Percentiles rank a stretch among this genome's conserved stretches.
phyloP scores from a whole-genome alignment of 306 rosid species.

The Trifolium pratense region DNA sequence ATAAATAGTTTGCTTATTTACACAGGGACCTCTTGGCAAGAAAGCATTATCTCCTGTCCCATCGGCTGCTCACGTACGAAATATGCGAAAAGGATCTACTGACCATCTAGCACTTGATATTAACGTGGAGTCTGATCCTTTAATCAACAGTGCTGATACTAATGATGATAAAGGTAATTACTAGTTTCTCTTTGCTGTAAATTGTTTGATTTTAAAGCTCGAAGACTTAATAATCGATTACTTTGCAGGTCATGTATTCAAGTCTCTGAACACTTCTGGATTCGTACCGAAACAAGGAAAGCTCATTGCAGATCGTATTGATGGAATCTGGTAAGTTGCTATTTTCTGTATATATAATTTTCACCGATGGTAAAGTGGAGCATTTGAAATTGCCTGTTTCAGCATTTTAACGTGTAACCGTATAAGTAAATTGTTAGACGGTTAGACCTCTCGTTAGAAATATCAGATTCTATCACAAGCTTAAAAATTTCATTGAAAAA shows the following conservation, averaged over 20 bases:
- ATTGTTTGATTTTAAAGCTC: slow-evolving; percentile 33
- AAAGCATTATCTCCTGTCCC: slow-evolving; percentile 62
- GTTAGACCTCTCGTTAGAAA: no score
- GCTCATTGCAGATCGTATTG: slow-evolving; percentile 86
- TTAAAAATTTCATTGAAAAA: slow-evolving; percentile 4
- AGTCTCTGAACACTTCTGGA: slow-evolving; percentile 89
- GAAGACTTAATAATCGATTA: slow-evolving; percentile 15
- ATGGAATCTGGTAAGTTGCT: slow-evolving; percentile 86
- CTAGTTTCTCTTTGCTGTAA: slow-evolving; percentile 24
- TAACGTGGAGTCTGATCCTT: slow-evolving; percentile 65
- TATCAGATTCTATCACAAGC: not conserved
- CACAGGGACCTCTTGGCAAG: slow-evolving; percentile 78
- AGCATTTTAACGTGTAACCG: slow-evolving; percentile 3
- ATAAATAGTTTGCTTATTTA: slow-evolving; percentile 36
- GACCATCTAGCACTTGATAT: slow-evolving; percentile 87
- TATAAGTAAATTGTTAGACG: not conserved
- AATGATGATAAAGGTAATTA: slow-evolving; percentile 86
- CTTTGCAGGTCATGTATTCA: slow-evolving; percentile 85
- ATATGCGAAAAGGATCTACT: slow-evolving; percentile 80
- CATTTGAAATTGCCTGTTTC: slow-evolving; percentile 4
- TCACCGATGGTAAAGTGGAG: slow-evolving; percentile 19
- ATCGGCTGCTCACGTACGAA: slow-evolving; percentile 69
- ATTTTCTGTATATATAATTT: slow-evolving; percentile 14
- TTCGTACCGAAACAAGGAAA: slow-evolving; percentile 90
- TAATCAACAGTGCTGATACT: slow-evolving; percentile 58